These are phyloP conservation scores for Durusdinium trenchii DNA, from an alignment of 73 alveolate genomes.

Conservation along the genomic window DNA sequence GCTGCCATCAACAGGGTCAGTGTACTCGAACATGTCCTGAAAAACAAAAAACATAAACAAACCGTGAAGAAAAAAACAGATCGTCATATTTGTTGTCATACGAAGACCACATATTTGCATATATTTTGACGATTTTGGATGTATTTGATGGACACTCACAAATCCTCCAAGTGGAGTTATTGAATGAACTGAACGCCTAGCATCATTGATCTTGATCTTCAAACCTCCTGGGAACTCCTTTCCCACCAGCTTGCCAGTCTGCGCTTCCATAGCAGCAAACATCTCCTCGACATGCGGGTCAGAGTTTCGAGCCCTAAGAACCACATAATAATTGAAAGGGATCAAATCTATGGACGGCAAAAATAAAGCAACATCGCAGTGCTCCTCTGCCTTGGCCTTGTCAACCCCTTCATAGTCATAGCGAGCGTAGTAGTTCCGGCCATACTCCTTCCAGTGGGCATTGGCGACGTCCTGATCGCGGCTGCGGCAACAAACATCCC, in stretches of 20 bases:
- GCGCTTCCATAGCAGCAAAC: slow-evolving; percentile 95
- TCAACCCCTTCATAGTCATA: slow-evolving; percentile 98
- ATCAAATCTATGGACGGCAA: background rate
- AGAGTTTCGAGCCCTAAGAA: background rate
- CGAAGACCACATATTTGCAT: too few relatives aligned
- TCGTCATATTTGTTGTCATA: too few relatives aligned
- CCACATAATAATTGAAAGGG: background rate
- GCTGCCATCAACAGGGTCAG: slow-evolving; percentile 98
- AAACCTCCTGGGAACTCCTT: slow-evolving; percentile 72
- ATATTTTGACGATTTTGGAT: too few relatives aligned
- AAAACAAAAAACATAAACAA: background rate
- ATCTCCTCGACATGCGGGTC: slow-evolving; percentile 46
- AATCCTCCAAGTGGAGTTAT: too few relatives aligned
- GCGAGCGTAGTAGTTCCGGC: slow-evolving; percentile 99
- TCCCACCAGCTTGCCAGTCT: slow-evolving; percentile 70
- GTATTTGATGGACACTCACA: background rate
- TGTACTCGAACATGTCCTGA: slow-evolving; percentile 97
- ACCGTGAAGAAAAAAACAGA: too few relatives aligned
- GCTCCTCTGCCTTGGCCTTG: slow-evolving; percentile 98
- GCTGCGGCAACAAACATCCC: too few relatives aligned
- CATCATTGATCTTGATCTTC: slow-evolving; percentile 96
- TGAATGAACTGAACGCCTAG: background rate
- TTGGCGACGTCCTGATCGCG: slow-evolving; percentile 97
- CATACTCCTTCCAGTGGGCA: slow-evolving; percentile 99
- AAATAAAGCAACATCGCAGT: background rate